Conservation (phyloP, 192 early-diverging fungal genomes). For the Glomus cerebriforme region DNA sequence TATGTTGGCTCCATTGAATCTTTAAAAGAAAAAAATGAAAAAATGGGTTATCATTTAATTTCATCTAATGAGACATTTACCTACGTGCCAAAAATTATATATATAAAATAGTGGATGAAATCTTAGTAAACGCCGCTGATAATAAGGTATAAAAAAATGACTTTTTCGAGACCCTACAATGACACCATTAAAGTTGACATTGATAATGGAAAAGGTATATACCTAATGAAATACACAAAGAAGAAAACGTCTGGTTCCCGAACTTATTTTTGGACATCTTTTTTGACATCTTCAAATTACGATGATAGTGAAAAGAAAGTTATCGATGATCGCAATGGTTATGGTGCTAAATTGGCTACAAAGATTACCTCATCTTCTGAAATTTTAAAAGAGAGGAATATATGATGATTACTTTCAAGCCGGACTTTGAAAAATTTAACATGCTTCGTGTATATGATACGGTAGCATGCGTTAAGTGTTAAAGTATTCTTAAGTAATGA, state of each 20-base stretch:
- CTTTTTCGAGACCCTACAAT: conserved; percentile 86
- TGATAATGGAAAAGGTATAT: conserved; percentile 95
- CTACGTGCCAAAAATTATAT: conserved; percentile 87
- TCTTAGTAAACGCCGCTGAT: conserved; percentile 95
- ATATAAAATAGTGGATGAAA: conserved; percentile 99
- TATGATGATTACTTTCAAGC: conserved; percentile 92
- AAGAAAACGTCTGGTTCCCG: conserved; percentile 90
- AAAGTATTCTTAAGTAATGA: conserved; percentile 88
- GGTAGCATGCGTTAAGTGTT: conserved; percentile 81
- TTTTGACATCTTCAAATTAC: conserved; percentile 97
- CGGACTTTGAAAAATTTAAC: conserved; percentile 89
- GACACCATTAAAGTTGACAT: conserved; percentile 86
- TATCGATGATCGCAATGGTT: conserved; percentile 95
- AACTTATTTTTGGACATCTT: conserved; percentile 96
- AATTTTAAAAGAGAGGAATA: conserved; percentile 75
- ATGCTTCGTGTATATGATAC: conserved; percentile 79
- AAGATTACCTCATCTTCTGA: conserved; percentile 69
- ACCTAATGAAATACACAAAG: conserved; percentile 90
- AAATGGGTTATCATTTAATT: too few relatives aligned
- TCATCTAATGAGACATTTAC: conserved; percentile 68
- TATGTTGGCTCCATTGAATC: conserved; percentile 95
- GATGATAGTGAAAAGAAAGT: conserved; percentile 94
- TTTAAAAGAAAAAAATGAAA: conserved; percentile 67
- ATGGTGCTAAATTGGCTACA: conserved; percentile 90
- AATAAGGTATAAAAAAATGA: too few relatives aligned